Percentiles rank a stretch among this genome's conserved stretches.
phyloP scores from a whole-genome alignment of 2,329 filamentous ascomycete species.

The Sporothrix curviconia region DNA sequence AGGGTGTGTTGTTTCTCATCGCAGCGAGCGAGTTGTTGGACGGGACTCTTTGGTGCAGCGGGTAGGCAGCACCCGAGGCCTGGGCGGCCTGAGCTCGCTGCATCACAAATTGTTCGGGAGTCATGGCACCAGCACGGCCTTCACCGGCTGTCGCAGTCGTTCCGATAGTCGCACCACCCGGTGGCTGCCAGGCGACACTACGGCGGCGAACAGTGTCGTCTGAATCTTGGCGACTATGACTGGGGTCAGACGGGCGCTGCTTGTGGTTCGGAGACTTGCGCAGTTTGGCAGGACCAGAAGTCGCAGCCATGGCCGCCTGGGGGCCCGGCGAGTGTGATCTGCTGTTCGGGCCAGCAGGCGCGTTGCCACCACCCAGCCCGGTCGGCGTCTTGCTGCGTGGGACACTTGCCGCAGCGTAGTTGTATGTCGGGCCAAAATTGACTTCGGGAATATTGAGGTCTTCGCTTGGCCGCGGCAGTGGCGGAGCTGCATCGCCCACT shows the following conservation, averaged over 20 bases:
- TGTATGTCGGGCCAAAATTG: slow-evolving; percentile 80
- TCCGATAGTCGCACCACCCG: slow-evolving; percentile 45
- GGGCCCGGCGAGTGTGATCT: neutral
- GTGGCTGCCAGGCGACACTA: slow-evolving; percentile 75
- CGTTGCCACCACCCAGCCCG: slow-evolving; percentile 9
- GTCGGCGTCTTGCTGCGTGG: slow-evolving; percentile 28
- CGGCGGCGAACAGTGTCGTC: slow-evolving; percentile 49
- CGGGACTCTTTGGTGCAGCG: slow-evolving; percentile 50
- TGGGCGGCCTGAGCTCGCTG: slow-evolving; percentile 59
- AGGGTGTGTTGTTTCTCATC: slow-evolving; percentile 35
- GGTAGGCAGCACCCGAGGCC: slow-evolving; percentile 46
- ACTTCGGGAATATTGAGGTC: slow-evolving; percentile 61
- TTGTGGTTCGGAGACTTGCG: slow-evolving; percentile 19
- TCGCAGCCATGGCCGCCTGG: neutral
- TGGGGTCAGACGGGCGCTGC: slow-evolving; percentile 23
- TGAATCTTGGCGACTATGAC: slow-evolving; percentile 42
- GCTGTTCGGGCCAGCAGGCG: neutral
- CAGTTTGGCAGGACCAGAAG: neutral
- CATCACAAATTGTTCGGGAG: slow-evolving; percentile 77
- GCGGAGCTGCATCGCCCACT: slow-evolving; percentile 49
- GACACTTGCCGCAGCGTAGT: slow-evolving; percentile 44
- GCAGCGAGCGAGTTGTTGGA: slow-evolving; percentile 44
- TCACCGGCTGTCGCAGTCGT: slow-evolving; percentile 42
- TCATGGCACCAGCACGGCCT: slow-evolving; percentile 41
- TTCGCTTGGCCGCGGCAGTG: slow-evolving; percentile 2